phyloP scores from a whole-genome alignment of 371 early-diverging fungal genomes.

The Apophysomyces elegans region DNA sequence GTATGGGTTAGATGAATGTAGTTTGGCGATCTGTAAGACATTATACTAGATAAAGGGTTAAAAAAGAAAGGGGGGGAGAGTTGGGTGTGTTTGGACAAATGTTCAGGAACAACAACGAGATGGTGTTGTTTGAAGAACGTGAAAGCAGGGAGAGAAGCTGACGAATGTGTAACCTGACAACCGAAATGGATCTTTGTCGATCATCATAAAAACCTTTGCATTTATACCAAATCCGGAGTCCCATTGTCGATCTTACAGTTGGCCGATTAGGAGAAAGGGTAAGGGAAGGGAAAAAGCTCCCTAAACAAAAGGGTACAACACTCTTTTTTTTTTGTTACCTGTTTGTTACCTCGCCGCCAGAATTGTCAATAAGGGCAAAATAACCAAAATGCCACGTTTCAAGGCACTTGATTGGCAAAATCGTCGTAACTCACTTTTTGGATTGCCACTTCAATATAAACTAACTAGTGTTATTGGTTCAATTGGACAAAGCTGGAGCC shows the following conservation, averaged over 20 bases:
- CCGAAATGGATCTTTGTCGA: background rate
- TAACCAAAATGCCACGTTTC: background rate
- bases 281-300: background rate
- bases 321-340: background rate
- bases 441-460: conserved; percentile 1
- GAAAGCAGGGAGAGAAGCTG: background rate
- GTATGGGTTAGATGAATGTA: background rate
- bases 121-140: conserved; percentile 6
- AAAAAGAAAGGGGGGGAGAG: background rate
- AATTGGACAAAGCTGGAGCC: background rate
- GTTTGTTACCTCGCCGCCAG: background rate
- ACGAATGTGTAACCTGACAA: conserved; percentile 6
- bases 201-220: background rate
- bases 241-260: conserved; percentile 1
- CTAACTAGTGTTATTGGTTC: background rate
- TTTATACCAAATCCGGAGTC: conserved; percentile 3
- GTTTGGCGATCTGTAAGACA: background rate
- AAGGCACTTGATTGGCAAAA: background rate
- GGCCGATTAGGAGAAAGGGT: background rate
- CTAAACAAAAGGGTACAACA: background rate
- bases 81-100: background rate
- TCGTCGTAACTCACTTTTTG: background rate
- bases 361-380: background rate
- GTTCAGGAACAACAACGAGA: background rate
- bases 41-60: background rate